Conservation (phyloP, 352 stramenopile species). For the Pythium biforme region DNA sequence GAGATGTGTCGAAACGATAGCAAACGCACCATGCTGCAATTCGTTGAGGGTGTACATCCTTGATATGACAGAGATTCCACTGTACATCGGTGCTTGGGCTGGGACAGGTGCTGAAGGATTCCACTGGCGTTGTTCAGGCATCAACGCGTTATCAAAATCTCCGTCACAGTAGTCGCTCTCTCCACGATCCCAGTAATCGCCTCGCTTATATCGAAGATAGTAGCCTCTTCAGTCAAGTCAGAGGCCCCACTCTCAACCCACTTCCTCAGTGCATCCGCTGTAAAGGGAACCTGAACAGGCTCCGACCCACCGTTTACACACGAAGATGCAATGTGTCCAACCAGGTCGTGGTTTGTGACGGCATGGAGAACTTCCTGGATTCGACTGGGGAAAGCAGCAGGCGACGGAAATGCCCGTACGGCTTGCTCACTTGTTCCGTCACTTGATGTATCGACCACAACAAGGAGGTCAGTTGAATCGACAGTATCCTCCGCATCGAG, state of each 20-base stretch:
- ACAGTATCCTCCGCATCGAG: not conserved
- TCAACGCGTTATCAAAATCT: not conserved
- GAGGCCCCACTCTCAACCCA: not conserved
- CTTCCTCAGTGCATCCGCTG: not conserved
- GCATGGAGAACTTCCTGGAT: not conserved
- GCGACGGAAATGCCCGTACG: not conserved
- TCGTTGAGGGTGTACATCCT: not conserved
- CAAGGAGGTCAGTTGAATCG: not conserved
- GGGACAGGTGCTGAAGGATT: not conserved
- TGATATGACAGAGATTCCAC: not conserved
- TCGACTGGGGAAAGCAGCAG: not conserved
- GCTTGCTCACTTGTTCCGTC: not conserved
- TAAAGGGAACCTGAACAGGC: not conserved
- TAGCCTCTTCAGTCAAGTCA: not conserved
- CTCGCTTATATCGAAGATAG: no score
- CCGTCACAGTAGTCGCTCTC: no score
- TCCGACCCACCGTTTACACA: not conserved
- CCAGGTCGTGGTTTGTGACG: not conserved
- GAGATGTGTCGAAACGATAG: not conserved
- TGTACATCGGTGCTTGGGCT: not conserved
- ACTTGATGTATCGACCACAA: not conserved
- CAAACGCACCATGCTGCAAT: not conserved
- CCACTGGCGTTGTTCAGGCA: not conserved
- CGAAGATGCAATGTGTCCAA: not conserved
- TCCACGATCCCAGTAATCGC: no score